These are phyloP conservation scores for Fonsecaea nubica DNA, from an alignment of 2,329 filamentous ascomycete genomes.

Conservation along the genomic window DNA sequence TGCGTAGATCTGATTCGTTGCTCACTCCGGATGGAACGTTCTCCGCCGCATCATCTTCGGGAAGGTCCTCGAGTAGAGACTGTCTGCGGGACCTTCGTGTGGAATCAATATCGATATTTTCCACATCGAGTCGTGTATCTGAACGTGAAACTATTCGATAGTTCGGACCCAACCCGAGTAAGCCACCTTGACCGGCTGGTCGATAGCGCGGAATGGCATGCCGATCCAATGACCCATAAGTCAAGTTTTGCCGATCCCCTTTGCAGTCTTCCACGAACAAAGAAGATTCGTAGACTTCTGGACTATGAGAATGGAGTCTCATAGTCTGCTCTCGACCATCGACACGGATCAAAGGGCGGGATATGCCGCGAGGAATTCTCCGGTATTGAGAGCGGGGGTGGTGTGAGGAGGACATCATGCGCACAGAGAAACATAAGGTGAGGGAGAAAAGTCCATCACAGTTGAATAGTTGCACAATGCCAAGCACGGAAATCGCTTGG, in stretches of 20 bases:
- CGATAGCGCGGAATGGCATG: slow-evolving; percentile 75
- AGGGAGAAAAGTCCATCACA: background rate
- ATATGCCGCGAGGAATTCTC: background rate
- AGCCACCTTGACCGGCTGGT: slow-evolving; percentile 68
- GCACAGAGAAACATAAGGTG: background rate
- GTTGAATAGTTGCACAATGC: background rate
- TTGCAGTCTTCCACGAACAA: slow-evolving; percentile 62
- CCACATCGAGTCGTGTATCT: slow-evolving; percentile 56
- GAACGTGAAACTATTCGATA: slow-evolving; percentile 72
- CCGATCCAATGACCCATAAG: slow-evolving; percentile 75
- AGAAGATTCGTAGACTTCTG: slow-evolving; percentile 9
- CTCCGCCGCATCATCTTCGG: slow-evolving; percentile 40
- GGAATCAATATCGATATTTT: slow-evolving; percentile 50
- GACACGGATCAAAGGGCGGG: background rate
- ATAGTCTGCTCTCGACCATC: background rate
- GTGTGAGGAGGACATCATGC: slow-evolving; percentile 2
- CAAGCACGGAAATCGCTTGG: background rate
- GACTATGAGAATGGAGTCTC: background rate
- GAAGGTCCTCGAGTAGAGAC: slow-evolving; percentile 48
- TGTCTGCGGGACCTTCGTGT: slow-evolving; percentile 44
- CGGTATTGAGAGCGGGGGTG: background rate
- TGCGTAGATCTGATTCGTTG: slow-evolving; percentile 33
- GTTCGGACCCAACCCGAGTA: slow-evolving; percentile 69
- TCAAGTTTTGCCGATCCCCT: slow-evolving; percentile 76
- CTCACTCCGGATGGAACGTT: slow-evolving; percentile 37